These are phyloP conservation scores for Pneumocystis wakefieldiae DNA, from an alignment of 1,139 yeast genomes.

Conservation along the genomic window DNA sequence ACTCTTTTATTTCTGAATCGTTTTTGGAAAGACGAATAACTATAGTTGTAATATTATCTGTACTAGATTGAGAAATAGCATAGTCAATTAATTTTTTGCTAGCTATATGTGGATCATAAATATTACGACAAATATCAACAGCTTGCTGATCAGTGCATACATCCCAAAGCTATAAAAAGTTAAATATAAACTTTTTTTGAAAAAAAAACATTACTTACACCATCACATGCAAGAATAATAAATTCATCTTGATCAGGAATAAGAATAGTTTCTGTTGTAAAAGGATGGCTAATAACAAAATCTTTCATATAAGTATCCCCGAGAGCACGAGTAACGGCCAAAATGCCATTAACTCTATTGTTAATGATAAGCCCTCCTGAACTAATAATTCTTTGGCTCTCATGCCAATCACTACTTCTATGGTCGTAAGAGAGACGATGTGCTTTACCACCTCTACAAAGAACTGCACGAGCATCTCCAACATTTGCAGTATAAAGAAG, in stretches of 20 bases:
- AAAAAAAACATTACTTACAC: slow-evolving; percentile 21
- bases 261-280: slow-evolving; percentile 75
- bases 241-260: slow-evolving; percentile 44
- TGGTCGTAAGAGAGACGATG: slow-evolving; percentile 81
- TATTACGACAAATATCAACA: slow-evolving; percentile 47
- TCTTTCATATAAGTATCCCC: slow-evolving; percentile 93
- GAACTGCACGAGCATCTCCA: slow-evolving; percentile 79
- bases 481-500: slow-evolving; percentile 88
- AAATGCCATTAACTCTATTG: slow-evolving; percentile 85
- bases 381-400: slow-evolving; percentile 56
- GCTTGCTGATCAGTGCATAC: slow-evolving; percentile 73
- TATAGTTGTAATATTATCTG: slow-evolving; percentile 91
- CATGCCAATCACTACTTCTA: slow-evolving; percentile 73
- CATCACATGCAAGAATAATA: slow-evolving; percentile 83
- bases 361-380: slow-evolving; percentile 81
- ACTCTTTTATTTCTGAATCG: neutral
- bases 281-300: slow-evolving; percentile 79
- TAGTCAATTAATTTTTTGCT: slow-evolving; percentile 53
- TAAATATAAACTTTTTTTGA: neutral
- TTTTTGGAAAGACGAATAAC: slow-evolving; percentile 43
- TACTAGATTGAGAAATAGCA: slow-evolving; percentile 68
- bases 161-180: slow-evolving; percentile 48
- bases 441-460: slow-evolving; percentile 53
- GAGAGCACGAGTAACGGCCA: slow-evolving; percentile 84
- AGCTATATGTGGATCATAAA: slow-evolving; percentile 48